These are phyloP conservation scores for Fistulifera pelliculosa DNA, from an alignment of 108 stramenopile genomes.

Conservation along the genomic window DNA sequence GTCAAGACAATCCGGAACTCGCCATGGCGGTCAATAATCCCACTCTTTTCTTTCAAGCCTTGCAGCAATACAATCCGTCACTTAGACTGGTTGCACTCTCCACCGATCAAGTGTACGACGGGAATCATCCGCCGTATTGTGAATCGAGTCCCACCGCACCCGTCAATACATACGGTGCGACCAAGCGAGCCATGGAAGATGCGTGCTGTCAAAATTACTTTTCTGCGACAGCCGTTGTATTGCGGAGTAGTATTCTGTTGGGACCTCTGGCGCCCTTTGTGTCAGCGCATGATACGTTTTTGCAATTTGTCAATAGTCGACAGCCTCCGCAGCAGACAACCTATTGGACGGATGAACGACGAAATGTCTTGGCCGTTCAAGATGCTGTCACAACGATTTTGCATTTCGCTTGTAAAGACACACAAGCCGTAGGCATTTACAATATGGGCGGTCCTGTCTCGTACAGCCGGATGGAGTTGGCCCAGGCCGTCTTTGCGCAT, in stretches of 20 bases:
- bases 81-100: slow-evolving; percentile 47
- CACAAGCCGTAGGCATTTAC: slow-evolving; percentile 20
- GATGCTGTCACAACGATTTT: slow-evolving; percentile 37
- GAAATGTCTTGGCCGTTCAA: slow-evolving; percentile 36
- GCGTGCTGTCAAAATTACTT: slow-evolving; percentile 3
- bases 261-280: slow-evolving; percentile 45
- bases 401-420: slow-evolving; percentile 16
- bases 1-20: slow-evolving; percentile 36
- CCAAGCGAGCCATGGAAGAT: slow-evolving; percentile 57
- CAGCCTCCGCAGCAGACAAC: slow-evolving; percentile 17
- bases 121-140: slow-evolving; percentile 29
- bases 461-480: slow-evolving; percentile 56
- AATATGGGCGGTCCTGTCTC: slow-evolving; percentile 63
- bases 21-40: slow-evolving; percentile 53
- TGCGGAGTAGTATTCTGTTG: slow-evolving; percentile 65
- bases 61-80: slow-evolving; percentile 8
- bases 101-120: slow-evolving; percentile 79
- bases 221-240: slow-evolving; percentile 14
- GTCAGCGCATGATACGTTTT: slow-evolving; percentile 49
- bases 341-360: slow-evolving; percentile 57
- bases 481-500: slow-evolving; percentile 41
- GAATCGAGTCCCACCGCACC: slow-evolving; percentile 35
- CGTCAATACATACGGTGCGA: slow-evolving; percentile 60
- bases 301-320: slow-evolving; percentile 52
- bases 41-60: slow-evolving; percentile 22